These are phyloP conservation scores for sorghum (Sorghum bicolor) DNA, from an alignment of 176 grass and related monocot species.

Conservation along the genomic window DNA sequence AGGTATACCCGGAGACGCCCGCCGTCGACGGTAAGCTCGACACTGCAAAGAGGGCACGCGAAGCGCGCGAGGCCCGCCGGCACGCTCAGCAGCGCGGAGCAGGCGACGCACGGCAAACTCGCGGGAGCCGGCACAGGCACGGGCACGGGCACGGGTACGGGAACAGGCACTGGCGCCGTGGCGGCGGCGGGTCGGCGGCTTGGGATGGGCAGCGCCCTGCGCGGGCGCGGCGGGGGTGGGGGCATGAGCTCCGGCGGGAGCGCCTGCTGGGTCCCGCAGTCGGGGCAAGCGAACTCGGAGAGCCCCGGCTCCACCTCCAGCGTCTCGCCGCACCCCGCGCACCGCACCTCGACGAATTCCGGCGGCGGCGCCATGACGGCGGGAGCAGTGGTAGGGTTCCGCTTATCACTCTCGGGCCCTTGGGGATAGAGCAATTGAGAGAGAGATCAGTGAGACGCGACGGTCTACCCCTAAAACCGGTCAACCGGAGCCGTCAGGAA, in stretches of 20 bases:
- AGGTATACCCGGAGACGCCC: background rate
- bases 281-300: conserved; percentile 63
- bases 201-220: conserved; percentile 35
- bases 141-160: background rate
- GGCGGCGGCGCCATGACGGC: conserved; percentile 15
- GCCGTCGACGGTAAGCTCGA: background rate
- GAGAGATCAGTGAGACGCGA: background rate
- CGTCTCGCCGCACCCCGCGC: conserved; percentile 50
- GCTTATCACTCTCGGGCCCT: background rate
- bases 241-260: conserved; percentile 65
- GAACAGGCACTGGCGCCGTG: background rate
- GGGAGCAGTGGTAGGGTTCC: conserved; percentile 21
- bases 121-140: background rate
- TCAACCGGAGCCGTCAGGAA: background rate
- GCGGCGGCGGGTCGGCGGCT: background rate
- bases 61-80: conserved; percentile 8
- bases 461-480: background rate
- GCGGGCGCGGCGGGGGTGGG: conserved; percentile 16
- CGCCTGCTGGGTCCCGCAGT: conserved; percentile 47
- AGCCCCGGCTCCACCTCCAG: conserved; percentile 51
- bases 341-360: conserved; percentile 37
- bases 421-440: background rate
- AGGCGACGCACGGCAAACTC: conserved; percentile 38
- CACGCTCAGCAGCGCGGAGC: conserved; percentile 1
- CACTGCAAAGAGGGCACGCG: background rate